A percentile compares a stretch with the other conserved stretches of the same genome.
Conservation (phyloP, 2,329 filamentous ascomycete genomes). For the Xylariaceae sp. region DNA sequence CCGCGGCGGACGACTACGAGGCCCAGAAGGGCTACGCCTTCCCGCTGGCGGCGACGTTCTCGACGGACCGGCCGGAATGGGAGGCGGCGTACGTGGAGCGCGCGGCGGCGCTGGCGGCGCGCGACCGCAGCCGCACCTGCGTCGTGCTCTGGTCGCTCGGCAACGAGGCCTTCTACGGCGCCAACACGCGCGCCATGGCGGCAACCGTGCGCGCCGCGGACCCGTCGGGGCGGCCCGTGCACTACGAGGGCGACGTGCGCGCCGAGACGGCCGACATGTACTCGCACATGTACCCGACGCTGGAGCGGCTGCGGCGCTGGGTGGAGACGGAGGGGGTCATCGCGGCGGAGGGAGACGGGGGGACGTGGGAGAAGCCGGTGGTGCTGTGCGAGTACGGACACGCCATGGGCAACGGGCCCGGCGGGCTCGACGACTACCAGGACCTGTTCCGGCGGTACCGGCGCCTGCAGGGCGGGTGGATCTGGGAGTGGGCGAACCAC, state of each 20-base stretch:
- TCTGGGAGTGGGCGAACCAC: constrained; percentile 56
- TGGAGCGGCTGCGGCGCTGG: constrained; percentile 31
- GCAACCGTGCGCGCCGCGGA: constrained; percentile 46
- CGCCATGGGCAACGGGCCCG: constrained; percentile 63
- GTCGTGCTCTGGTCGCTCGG: constrained; percentile 56
- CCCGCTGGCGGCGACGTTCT: constrained; percentile 40
- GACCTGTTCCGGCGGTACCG: constrained; percentile 51
- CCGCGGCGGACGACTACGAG: constrained; percentile 22
- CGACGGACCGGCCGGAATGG: constrained; percentile 50
- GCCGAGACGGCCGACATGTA: constrained; percentile 52
- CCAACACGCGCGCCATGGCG: constrained; percentile 57
- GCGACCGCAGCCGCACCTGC: not conserved
- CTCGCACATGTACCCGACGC: constrained; percentile 50
- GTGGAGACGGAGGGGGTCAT: constrained; percentile 27
- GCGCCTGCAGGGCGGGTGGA: constrained; percentile 52
- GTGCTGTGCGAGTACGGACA: constrained; percentile 43
- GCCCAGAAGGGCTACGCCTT: constrained; percentile 25
- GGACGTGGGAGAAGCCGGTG: too few species aligned
- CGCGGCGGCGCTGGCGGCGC: not conserved
- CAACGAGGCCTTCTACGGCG: constrained; percentile 60
- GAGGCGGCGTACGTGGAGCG: constrained; percentile 48
- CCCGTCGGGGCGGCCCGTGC: constrained; percentile 48
- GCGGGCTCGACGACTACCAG: constrained; percentile 57
- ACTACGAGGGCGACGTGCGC: constrained; percentile 54
- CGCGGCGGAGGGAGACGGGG: too few species aligned